These are phyloP conservation scores for Fusarium bactridioides DNA, from an alignment of 2,329 filamentous ascomycete species.

Conservation along the genomic window DNA sequence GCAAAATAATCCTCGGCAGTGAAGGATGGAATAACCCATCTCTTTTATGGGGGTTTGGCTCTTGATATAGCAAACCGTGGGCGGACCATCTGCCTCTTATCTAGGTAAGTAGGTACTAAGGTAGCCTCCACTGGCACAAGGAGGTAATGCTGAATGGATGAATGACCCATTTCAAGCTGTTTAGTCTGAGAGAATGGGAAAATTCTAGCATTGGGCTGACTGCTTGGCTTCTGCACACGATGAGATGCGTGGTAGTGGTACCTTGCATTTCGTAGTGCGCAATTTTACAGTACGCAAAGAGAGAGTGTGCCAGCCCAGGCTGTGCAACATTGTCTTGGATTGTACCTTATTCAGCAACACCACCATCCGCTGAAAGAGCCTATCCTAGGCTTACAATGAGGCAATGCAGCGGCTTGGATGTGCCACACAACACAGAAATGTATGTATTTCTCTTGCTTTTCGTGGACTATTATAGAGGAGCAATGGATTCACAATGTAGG, in stretches of 20 bases:
- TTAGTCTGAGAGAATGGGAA: conserved; percentile 1
- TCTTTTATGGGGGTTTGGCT: background rate
- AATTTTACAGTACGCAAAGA: background rate
- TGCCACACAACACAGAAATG: background rate
- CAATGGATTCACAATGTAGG: background rate
- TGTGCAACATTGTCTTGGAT: background rate
- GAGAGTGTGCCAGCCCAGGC: background rate
- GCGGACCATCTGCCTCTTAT: background rate
- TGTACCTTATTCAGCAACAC: background rate
- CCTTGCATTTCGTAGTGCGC: background rate
- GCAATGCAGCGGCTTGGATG: background rate
- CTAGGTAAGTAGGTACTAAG: background rate
- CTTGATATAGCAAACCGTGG: background rate
- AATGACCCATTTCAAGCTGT: conserved; percentile 1
- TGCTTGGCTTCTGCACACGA: background rate
- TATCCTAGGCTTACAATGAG: conserved; percentile 1
- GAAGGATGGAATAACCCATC: background rate
- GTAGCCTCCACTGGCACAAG: background rate
- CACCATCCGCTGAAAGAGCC: background rate
- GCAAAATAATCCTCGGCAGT: background rate
- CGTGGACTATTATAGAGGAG: background rate
- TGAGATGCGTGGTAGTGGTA: background rate
- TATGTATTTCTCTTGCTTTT: background rate
- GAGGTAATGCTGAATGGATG: background rate
- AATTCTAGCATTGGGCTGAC: background rate